Conservation (phyloP, 192 early-diverging fungal genomes). For the Gorgonomyces haynaldii region DNA sequence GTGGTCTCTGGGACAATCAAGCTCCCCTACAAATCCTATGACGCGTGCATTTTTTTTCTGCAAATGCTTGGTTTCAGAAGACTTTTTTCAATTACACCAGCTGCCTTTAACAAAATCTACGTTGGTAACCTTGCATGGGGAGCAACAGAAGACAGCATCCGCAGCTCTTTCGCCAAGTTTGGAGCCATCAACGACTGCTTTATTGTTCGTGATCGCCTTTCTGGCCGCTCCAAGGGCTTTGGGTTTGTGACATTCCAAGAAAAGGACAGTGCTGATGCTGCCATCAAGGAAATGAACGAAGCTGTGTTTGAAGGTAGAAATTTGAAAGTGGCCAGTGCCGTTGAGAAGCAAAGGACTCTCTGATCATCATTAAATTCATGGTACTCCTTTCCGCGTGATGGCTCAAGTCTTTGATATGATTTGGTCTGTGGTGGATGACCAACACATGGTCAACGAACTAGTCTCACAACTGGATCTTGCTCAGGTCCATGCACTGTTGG, state of each 20-base stretch:
- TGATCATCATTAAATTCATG: too few species aligned
- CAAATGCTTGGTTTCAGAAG: neutral
- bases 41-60: neutral
- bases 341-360: neutral
- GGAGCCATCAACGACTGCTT: constrained; percentile 51
- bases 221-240: constrained; percentile 59
- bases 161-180: constrained; percentile 37
- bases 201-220: constrained; percentile 54
- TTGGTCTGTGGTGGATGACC: too few species aligned
- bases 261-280: neutral
- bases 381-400: too few species aligned
- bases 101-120: too few species aligned
- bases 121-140: constrained; percentile 57
- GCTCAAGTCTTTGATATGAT: too few species aligned
- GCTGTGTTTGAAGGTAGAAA: neutral
- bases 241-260: constrained; percentile 52
- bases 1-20: constrained; percentile 31
- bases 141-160: constrained; percentile 49
- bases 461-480: too few species aligned
- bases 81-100: too few species aligned
- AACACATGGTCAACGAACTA: too few species aligned
- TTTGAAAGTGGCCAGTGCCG: neutral
- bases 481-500: too few species aligned
- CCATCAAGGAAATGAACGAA: constrained; percentile 7
- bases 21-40: too few species aligned